Conservation (phyloP, 2,329 filamentous ascomycete species). For the Xylaria sp. region DNA sequence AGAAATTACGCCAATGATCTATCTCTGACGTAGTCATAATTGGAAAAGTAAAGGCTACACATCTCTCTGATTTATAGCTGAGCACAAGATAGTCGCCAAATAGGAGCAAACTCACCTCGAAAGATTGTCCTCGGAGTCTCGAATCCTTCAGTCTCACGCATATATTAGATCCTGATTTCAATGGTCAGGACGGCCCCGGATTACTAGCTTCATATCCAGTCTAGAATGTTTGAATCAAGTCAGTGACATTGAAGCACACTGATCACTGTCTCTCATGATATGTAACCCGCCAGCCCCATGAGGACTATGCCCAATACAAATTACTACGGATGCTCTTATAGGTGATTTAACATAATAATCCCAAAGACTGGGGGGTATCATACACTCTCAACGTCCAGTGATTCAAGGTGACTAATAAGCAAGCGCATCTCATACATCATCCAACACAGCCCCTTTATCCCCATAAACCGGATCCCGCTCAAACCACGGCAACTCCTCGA, state of each 20-base stretch:
- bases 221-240: too few species aligned
- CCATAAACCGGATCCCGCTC: constrained; percentile 2
- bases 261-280: too few species aligned
- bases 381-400: not conserved
- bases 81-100: not conserved
- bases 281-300: too few species aligned
- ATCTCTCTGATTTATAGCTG: not conserved
- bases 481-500: not conserved
- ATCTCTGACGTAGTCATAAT: not conserved
- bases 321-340: not conserved
- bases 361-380: not conserved
- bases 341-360: not conserved
- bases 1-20: not conserved
- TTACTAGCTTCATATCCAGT: too few species aligned
- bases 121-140: not conserved
- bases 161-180: not conserved
- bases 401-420: not conserved
- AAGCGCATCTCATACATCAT: not conserved
- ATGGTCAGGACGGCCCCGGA: not conserved
- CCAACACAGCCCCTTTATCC: not conserved
- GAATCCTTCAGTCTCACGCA: not conserved
- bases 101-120: not conserved
- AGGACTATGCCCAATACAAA: not conserved
- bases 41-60: not conserved
- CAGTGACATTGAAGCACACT: too few species aligned